These are phyloP conservation scores for Xylogone sp. DNA, from an alignment of 2,329 filamentous ascomycete species.

Conservation along the genomic window DNA sequence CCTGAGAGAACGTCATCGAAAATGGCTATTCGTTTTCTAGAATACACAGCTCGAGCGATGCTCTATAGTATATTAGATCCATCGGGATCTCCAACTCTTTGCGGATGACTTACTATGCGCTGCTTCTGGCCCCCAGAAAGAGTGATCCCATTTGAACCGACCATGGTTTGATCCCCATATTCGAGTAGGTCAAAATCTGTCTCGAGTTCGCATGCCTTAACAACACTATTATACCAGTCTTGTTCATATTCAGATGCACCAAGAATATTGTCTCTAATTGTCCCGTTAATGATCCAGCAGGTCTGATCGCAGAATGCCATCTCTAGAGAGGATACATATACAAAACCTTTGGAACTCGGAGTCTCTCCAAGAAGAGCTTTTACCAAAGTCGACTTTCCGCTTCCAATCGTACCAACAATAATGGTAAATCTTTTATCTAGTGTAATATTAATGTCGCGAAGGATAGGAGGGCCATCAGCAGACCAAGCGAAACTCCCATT, in stretches of 20 bases:
- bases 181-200: slow-evolving; percentile 18
- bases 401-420: slow-evolving; percentile 22
- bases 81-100: slow-evolving; percentile 17
- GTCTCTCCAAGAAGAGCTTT: slow-evolving; percentile 20
- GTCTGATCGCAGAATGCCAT: slow-evolving; percentile 21
- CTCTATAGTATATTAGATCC: slow-evolving; percentile 6
- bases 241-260: slow-evolving; percentile 6
- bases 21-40: slow-evolving; percentile 12
- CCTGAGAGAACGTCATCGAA: slow-evolving; percentile 21
- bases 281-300: slow-evolving; percentile 14
- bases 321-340: slow-evolving; percentile 6
- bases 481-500: slow-evolving; percentile 19
- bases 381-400: slow-evolving; percentile 23
- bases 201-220: slow-evolving; percentile 14
- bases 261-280: slow-evolving; percentile 10
- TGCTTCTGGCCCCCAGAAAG: slow-evolving; percentile 24
- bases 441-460: background rate
- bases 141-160: slow-evolving; percentile 26
- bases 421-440: background rate
- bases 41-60: slow-evolving; percentile 22
- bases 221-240: slow-evolving; percentile 10
- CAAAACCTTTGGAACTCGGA: slow-evolving; percentile 9
- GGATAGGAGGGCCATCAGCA: slow-evolving; percentile 20
- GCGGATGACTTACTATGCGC: slow-evolving; percentile 17
- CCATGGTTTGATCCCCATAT: slow-evolving; percentile 19